phyloP scores from a whole-genome alignment of 2,329 filamentous ascomycete genomes.

The Cytospora piceicola region DNA sequence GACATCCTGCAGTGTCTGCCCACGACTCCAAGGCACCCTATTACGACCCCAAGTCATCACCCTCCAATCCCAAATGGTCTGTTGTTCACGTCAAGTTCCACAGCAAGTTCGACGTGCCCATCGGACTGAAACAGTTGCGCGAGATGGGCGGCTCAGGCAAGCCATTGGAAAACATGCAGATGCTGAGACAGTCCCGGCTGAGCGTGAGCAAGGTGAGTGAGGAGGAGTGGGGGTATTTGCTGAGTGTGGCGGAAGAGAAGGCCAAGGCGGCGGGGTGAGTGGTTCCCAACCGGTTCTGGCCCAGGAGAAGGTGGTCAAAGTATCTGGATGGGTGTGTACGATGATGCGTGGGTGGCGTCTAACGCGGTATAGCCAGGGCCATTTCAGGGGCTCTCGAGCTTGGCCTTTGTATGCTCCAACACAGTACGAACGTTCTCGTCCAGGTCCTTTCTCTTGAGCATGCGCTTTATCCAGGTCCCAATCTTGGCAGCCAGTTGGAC shows the following conservation, averaged over 20 bases:
- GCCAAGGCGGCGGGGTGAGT: conserved; percentile 36
- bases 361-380: conserved; percentile 6
- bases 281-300: background rate
- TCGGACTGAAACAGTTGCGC: conserved; percentile 74
- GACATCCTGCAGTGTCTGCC: conserved; percentile 60
- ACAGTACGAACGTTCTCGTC: conserved; percentile 62
- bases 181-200: conserved; percentile 79
- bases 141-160: conserved; percentile 59
- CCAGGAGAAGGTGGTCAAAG: background rate
- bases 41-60: conserved; percentile 77
- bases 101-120: conserved; percentile 74
- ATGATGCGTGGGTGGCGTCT: background rate
- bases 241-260: conserved; percentile 53
- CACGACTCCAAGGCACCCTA: conserved; percentile 76
- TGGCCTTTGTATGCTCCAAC: conserved; percentile 54
- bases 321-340: background rate
- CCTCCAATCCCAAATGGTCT: conserved; percentile 77
- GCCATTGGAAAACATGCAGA: conserved; percentile 75
- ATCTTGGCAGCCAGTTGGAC: conserved; percentile 53
- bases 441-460: conserved; percentile 53
- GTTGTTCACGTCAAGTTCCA: conserved; percentile 88
- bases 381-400: conserved; percentile 37
- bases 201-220: conserved; percentile 74
- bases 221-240: conserved; percentile 68
- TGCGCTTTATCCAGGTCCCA: conserved; percentile 57